Percentiles rank a stretch among this genome's conserved stretches.
These are phyloP conservation scores for Angomonas deanei DNA, from an alignment of 208 protist genomes.

Conservation along the genomic window DNA sequence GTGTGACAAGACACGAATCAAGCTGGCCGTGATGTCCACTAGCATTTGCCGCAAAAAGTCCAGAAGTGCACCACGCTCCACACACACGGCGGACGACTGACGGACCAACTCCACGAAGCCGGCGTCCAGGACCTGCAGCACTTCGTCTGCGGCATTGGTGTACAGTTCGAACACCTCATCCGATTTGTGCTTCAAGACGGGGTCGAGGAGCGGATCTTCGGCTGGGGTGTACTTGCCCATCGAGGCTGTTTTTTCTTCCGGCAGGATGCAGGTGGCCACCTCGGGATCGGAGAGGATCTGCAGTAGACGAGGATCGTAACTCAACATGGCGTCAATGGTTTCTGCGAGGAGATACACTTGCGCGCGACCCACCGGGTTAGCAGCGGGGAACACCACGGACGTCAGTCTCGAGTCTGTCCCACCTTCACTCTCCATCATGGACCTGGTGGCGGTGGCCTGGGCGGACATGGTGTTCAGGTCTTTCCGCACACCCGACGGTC, in stretches of 20 bases:
- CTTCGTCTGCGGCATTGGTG: constrained; percentile 41
- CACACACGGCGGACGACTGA: constrained; percentile 52
- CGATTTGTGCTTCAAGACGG: constrained; percentile 25
- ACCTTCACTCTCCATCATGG: neutral
- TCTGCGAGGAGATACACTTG: constrained; percentile 85
- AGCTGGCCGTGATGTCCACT: constrained; percentile 53
- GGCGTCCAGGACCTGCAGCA: constrained; percentile 63
- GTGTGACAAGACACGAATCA: constrained; percentile 50
- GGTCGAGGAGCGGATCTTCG: constrained; percentile 18
- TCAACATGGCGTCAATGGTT: constrained; percentile 76
- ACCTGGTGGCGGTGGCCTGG: neutral
- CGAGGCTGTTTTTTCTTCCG: constrained; percentile 8
- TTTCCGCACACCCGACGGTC: neutral
- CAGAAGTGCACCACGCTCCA: constrained; percentile 76
- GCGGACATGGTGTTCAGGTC: neutral
- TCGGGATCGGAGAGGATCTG: constrained; percentile 46
- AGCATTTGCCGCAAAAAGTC: constrained; percentile 67
- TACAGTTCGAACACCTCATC: constrained; percentile 49
- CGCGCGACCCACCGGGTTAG: constrained; percentile 47
- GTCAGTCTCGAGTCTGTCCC: constrained; percentile 4
- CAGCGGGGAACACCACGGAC: constrained; percentile 50
- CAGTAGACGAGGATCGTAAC: constrained; percentile 37
- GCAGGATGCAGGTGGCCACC: constrained; percentile 54
- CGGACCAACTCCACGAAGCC: constrained; percentile 76
- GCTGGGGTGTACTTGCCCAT: neutral